Conservation (phyloP, 129 eudicot genomes). For the Pseudognaphalium luteoalbum region DNA sequence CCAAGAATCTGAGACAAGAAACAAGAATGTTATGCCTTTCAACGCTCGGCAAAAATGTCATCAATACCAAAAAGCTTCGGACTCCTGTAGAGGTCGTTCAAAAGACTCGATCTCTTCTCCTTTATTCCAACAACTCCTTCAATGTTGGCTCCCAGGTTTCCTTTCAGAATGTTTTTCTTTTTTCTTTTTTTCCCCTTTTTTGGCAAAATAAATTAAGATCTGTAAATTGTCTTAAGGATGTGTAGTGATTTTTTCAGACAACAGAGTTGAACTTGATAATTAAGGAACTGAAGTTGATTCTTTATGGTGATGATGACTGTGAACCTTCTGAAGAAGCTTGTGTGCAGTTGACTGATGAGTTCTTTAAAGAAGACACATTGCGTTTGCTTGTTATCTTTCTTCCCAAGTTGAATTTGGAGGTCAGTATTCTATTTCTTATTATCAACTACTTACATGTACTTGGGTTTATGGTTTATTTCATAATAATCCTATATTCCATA, state of each 20-base stretch:
- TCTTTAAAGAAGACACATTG: conserved; percentile 60
- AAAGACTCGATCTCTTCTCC: conserved; percentile 45
- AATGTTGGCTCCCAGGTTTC: conserved; percentile 28
- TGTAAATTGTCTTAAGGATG: background rate
- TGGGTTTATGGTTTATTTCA: background rate
- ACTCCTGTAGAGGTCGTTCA: conserved; percentile 35
- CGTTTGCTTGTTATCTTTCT: conserved; percentile 62
- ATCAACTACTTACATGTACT: background rate
- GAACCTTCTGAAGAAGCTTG: conserved; percentile 76
- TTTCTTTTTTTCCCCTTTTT: background rate
- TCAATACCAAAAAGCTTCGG: conserved; percentile 29
- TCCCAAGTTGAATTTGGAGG: conserved; percentile 75
- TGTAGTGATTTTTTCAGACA: conserved; percentile 38
- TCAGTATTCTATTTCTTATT: conserved; percentile 20
- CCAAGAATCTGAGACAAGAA: conserved; percentile 24
- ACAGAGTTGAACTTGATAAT: conserved; percentile 39
- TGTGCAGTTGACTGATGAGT: conserved; percentile 58
- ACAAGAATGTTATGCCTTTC: conserved; percentile 37
- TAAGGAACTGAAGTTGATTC: conserved; percentile 57
- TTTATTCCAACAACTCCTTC: conserved; percentile 25
- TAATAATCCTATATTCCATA: conserved; percentile 14
- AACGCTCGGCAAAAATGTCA: conserved; percentile 32
- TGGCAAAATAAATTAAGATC: background rate
- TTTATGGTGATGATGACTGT: conserved; percentile 57
- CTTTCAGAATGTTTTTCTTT: background rate